Base-by-base conservation (phyloP, 495 filamentous ascomycete genomes). In the Amniculicola lignicola region DNA sequence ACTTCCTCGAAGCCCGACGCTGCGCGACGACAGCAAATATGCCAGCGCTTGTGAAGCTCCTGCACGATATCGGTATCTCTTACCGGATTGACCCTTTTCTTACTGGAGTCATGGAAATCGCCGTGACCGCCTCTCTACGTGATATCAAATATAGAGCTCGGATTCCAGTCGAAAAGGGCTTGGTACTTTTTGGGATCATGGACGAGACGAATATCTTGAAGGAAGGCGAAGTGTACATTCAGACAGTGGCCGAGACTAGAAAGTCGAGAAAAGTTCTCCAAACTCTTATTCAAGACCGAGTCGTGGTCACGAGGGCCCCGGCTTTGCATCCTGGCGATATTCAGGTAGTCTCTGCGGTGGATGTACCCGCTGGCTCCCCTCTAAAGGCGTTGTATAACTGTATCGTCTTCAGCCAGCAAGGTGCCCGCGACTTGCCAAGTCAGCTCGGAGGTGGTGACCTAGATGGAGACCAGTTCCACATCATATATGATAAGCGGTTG, bases 241-340 rank as follows among this genome's bases (percentile, higher is more conserved):
- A n/a, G n/a, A 16, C 37, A 16, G 25, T 47, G 15, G 48, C 36
- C 6, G 19, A 42, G 5, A 40, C 23, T 21, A 19, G 40, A 10
- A 18, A 40, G 15, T 39, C 24, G 2, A 10, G 18, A 10, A 4
- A 12, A 11, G 18, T 19, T 9, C 21, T 15, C 10, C 5, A 10
- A 21, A 18, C 11, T 12, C 42, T 57, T 2, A 23, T 23, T 12
- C 9, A 27, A 22, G 16, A 44, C 10, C 19, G 31, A 14, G 63
- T 85, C 21, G 62, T 88, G 1, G 73, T 95, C 16, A 88, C 89
- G 3, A 73, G 88, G 16, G 83, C 80, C 6, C 89, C 89, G 3
- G 86, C 87, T 1, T 67, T 92, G 44, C 86, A 92, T 66, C 85
- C 87, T 0, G 89, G 89, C 0, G 89, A 95, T 65, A 77, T 92